phyloP scores from a whole-genome alignment of 768 basidiomycete genomes.

The Pleurotus citrinopileatus region DNA sequence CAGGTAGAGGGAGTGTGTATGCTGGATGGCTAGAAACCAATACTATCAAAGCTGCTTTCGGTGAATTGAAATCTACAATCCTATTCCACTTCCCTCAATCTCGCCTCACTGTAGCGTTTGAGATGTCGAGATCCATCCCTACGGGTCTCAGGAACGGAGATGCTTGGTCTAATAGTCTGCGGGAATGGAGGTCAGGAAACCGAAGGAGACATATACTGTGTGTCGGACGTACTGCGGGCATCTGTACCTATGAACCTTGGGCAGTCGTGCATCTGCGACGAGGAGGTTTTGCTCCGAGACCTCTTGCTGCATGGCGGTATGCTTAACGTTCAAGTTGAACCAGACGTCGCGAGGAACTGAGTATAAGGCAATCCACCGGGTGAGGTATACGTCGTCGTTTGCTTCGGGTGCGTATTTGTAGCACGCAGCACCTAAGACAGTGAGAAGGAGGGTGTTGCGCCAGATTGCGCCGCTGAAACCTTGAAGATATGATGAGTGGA shows the following conservation, averaged over 20 bases:
- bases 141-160: slow-evolving; percentile 63
- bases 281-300: slow-evolving; percentile 40
- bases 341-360: slow-evolving; percentile 51
- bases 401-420: slow-evolving; percentile 71
- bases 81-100: not conserved
- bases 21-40: too few relatives aligned
- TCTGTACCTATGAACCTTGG: slow-evolving; percentile 57
- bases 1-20: too few relatives aligned
- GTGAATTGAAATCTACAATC: not conserved
- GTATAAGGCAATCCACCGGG: slow-evolving; percentile 64
- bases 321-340: slow-evolving; percentile 53
- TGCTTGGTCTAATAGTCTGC: slow-evolving; percentile 53
- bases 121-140: slow-evolving; percentile 35
- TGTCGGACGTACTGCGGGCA: slow-evolving; percentile 69
- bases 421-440: slow-evolving; percentile 46
- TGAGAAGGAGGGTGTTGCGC: slow-evolving; percentile 56
- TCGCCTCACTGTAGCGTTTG: not conserved
- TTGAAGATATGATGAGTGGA: slow-evolving; percentile 19
- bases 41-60: not conserved
- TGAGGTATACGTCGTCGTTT: slow-evolving; percentile 59
- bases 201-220: slow-evolving; percentile 2
- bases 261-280: slow-evolving; percentile 41
- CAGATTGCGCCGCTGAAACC: slow-evolving; percentile 68
- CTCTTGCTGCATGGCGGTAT: slow-evolving; percentile 45
- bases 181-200: slow-evolving; percentile 11